phyloP scores from a whole-genome alignment of 164 flowering plant genomes.

The Vitis riparia region DNA sequence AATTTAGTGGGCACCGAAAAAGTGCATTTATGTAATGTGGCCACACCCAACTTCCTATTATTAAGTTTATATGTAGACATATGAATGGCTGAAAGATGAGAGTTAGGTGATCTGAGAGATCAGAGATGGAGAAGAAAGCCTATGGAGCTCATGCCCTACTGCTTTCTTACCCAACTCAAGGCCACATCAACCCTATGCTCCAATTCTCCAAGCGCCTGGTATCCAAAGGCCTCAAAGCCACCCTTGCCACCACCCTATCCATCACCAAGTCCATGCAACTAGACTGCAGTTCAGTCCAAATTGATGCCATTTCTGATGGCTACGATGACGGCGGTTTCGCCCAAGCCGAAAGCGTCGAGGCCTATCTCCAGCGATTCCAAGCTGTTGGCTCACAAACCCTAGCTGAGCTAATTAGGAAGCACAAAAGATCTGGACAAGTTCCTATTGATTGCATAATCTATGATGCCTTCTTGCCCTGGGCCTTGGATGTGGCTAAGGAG shows the following conservation, averaged over 20 bases:
- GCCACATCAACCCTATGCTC: conserved; percentile 57
- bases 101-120: no score
- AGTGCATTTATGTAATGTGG: no score
- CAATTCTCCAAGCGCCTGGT: conserved; percentile 45
- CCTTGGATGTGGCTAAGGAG: conserved; percentile 17
- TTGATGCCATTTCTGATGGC: conserved; percentile 37
- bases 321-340: conserved; percentile 25
- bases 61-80: no score
- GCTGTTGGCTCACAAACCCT: neutral
- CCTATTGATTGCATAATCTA: conserved; percentile 17
- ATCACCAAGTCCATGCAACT: conserved; percentile 9
- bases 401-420: conserved; percentile 9
- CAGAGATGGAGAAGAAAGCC: conserved; percentile 1
- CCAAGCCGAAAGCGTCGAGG: conserved; percentile 11
- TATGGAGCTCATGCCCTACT: conserved; percentile 24
- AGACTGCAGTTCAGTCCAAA: neutral
- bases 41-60: no score
- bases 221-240: conserved; percentile 36
- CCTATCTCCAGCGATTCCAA: conserved; percentile 2
- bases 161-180: conserved; percentile 46
- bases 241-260: conserved; percentile 35
- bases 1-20: no score
- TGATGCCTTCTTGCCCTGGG: conserved; percentile 25
- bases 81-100: no score
- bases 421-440: neutral